Conservation (phyloP, 768 basidiomycete genomes). For the Trametes punicea region DNA sequence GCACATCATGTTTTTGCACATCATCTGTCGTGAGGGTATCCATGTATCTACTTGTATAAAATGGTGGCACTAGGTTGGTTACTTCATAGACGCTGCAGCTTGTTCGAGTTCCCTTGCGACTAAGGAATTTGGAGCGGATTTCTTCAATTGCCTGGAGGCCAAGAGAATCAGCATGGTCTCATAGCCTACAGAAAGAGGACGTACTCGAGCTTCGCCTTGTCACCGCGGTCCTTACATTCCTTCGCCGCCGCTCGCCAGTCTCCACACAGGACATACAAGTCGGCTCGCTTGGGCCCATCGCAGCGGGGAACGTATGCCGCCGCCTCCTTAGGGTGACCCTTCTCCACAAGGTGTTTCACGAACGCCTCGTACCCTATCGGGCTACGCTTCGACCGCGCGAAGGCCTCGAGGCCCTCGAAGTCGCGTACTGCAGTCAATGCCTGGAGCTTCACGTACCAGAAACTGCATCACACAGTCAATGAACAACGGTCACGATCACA, state of each 20-base stretch:
- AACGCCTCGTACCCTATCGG: slow-evolving; percentile 96
- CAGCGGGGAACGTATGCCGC: slow-evolving; percentile 76
- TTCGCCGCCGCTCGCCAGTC: slow-evolving; percentile 88
- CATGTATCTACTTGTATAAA: background rate
- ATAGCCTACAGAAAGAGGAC: slow-evolving; percentile 31
- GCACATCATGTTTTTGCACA: background rate
- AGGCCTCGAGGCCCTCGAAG: slow-evolving; percentile 82
- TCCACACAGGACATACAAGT: slow-evolving; percentile 85
- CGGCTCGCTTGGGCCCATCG: slow-evolving; percentile 77
- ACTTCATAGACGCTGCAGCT: slow-evolving; percentile 60
- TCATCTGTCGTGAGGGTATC: background rate
- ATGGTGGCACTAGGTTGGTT: background rate
- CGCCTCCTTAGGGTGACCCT: slow-evolving; percentile 76
- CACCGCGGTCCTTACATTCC: slow-evolving; percentile 86
- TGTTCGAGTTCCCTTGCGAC: slow-evolving; percentile 76
- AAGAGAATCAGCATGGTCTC: background rate
- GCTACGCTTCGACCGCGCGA: slow-evolving; percentile 83
- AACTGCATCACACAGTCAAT: slow-evolving; percentile 46
- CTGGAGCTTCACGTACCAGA: slow-evolving; percentile 90
- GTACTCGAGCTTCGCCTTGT: slow-evolving; percentile 82
- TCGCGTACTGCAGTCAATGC: slow-evolving; percentile 76
- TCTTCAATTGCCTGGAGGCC: slow-evolving; percentile 58
- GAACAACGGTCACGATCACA: background rate
- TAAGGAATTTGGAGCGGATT: slow-evolving; percentile 75
- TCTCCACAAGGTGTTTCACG: slow-evolving; percentile 72